A percentile compares a stretch with the other conserved stretches of the same genome.
Evolutionary conservation across 495 filamentous ascomycete genomes (phyloP).

Genomic region (Aspergillus egyptiacus): DNA sequence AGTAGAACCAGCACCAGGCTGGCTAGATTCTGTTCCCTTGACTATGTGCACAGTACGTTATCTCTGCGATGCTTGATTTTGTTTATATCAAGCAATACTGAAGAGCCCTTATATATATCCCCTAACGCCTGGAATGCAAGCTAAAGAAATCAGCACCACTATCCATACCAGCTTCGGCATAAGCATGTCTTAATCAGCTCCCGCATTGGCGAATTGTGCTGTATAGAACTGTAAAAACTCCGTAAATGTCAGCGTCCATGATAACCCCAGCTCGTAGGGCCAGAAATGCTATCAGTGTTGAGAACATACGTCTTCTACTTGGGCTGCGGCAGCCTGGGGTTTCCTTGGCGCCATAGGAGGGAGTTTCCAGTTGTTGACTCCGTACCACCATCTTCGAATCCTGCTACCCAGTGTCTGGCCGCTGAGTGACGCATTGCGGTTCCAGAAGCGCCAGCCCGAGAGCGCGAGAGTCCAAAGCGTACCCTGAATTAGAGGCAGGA

Average conservation of each 20-base stretch:
- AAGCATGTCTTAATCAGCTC: conserved; percentile 26
- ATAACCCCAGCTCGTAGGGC: not conserved
- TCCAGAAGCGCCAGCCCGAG: conserved; percentile 79
- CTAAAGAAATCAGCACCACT: not conserved
- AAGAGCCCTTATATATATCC: conserved; percentile 1
- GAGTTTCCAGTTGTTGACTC: conserved; percentile 78
- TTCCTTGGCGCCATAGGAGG: conserved; percentile 31
- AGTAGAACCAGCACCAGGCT: not conserved
- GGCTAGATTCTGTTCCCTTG: not conserved
- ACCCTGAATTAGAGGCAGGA: conserved; percentile 79
- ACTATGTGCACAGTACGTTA: not conserved
- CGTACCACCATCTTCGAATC: conserved; percentile 83
- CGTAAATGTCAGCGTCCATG: conserved; percentile 26
- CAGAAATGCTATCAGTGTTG: conserved; percentile 1
- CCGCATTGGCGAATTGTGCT: conserved; percentile 38
- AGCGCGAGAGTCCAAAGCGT: conserved; percentile 74
- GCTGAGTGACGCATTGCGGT: conserved; percentile 61
- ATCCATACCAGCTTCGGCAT: not conserved
- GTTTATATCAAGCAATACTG: not conserved
- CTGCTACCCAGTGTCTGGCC: conserved; percentile 65
- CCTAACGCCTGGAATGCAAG: conserved; percentile 15
- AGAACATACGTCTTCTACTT: conserved; percentile 46
- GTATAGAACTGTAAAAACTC: conserved; percentile 44
- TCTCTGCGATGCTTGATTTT: not conserved
- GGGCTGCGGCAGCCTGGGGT: conserved; percentile 34